Evolutionary conservation across 768 basidiomycete species (phyloP), one percentile per base, ranked within the genome.

Genomic region (Russula ochroleuca): DNA sequence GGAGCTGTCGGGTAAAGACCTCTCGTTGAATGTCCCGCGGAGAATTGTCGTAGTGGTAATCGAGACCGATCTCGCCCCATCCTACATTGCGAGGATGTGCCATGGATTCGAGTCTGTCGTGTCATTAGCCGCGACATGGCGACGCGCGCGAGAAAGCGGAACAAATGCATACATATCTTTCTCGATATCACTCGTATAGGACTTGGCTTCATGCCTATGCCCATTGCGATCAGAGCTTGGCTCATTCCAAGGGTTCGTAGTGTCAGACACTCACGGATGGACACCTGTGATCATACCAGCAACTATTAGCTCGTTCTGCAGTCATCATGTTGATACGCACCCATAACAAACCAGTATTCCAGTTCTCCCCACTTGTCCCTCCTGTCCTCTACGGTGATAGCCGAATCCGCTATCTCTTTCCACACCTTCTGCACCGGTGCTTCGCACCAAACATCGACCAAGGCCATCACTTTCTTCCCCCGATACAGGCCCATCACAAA

Each of bases 361-460:
- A 90, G 74, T 0, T 83, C 87, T 23, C 79, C 81, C 91, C 90
- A 92, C 48, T 78, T 77, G 1, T 70, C 70, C 38, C 70, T 69
- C 65, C 83, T 75, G 54, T 81, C 80, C 59, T 82, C 77, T 35
- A 73, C 72, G 0, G 76, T 78, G 62, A 86, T 33, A 2, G 88
- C 88, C 1, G 85, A 83, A 72, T 91, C 87, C 1, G 91, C 91
- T 49, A 90, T 77, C 64, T 86, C 86, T 68, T 77, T 82, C 90
- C 90, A 92, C 8, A 77, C 21, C 38, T 66, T 75, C 64, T 76
- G 76, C 15, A 90, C 83, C 0, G 91, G 88, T 0, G 87, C 88
- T 70, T 93, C 92, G 68, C 92, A 94, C 87, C 90, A 94, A 2
- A 94, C 92, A 68, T 94, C 92, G 7, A 94, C 84, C 58, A 94